Evolutionary conservation across 2,329 filamentous ascomycete genomes (phyloP), one percentile per base, ranked within the genome.

Genomic region (Chrysosporium queenslandicum): DNA sequence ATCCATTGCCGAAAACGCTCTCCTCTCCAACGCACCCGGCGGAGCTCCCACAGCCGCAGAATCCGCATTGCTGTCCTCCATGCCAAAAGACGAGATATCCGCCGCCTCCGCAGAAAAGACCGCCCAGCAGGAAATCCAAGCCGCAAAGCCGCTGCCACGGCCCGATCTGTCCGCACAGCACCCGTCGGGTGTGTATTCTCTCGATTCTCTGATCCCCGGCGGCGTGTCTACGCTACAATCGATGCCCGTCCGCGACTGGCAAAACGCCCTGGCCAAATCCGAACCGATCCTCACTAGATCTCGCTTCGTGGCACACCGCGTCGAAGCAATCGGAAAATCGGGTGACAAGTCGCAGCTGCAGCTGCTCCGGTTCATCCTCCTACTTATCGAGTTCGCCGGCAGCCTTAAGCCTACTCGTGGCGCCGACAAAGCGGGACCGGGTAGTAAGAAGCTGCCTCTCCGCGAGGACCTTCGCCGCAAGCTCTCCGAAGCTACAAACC

Each of bases 1-100:
- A 56, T 69, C 71, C 37, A 62, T 71, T 56, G 71, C 72, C 43
- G 71, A 74, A 59, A 76, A 76, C 51, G 70, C 71, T 18, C 70
- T 73, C 50, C 65, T 73, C 16, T 69, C 71, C 47, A 69, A 65
- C 45, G 65, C 67, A 3, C 65, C 69, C 2, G 60, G 61, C 5
- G 64, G 66, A 21, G 56, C 46, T 14, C 50, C 61, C 16, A 41
- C 39, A 12, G 65, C 71, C 32, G 64, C 70, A 46, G 71, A 71
- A 54, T 64, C 68, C 30, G 71, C 71, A 21, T 66, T 74, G 40
- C 64, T 73, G 34, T 66, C 68, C 9, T 66, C 70, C 7, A 67
- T 74, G 64, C 66, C 69, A 23, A 59, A 63, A 16, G 63, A 67
- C 30, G 59, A 61, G 6, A 57, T 63, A 41, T 61, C 64, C 43